Evolutionary conservation across 805 yeast species (phyloP).

Genomic region (Nakazawaea holstii): DNA sequence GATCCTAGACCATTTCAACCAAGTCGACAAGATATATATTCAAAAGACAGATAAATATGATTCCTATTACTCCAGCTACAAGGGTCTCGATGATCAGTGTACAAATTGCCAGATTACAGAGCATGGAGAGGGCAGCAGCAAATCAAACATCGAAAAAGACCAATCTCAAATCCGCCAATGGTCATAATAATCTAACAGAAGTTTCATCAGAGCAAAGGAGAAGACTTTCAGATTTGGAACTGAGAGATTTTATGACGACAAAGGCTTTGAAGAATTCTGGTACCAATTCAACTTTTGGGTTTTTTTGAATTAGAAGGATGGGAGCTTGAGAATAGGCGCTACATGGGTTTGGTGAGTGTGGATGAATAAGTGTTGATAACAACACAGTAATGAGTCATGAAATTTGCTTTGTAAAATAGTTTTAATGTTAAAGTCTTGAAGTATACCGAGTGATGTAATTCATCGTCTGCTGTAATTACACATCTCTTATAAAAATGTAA

Average conservation of each 20-base stretch:
- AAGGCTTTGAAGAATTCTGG: background rate
- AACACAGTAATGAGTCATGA: background rate
- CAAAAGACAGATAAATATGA: background rate
- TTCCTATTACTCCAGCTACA: constrained; percentile 5
- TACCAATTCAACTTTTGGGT: background rate
- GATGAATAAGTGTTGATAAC: too few relatives aligned
- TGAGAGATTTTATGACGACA: background rate
- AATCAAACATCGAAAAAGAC: background rate
- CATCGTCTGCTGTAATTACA: too few relatives aligned
- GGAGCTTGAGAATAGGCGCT: too few relatives aligned
- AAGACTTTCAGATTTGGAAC: background rate
- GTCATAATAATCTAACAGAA: background rate
- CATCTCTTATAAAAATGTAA: too few relatives aligned
- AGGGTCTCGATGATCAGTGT: constrained; percentile 3
- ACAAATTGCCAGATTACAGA: constrained; percentile 1
- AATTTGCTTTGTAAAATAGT: background rate
- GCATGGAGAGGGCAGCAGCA: background rate
- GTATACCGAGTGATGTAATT: too few relatives aligned
- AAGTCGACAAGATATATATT: too few relatives aligned
- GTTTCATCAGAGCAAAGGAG: background rate
- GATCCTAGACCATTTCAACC: too few relatives aligned
- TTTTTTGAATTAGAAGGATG: too few relatives aligned
- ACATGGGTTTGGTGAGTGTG: too few relatives aligned
- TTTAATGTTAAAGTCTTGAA: too few relatives aligned
- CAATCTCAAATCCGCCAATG: background rate